Evolutionary conservation across 2,329 filamentous ascomycete genomes (phyloP), one percentile per base, ranked within the genome.

Genomic region (Colletotrichum australisinense): DNA sequence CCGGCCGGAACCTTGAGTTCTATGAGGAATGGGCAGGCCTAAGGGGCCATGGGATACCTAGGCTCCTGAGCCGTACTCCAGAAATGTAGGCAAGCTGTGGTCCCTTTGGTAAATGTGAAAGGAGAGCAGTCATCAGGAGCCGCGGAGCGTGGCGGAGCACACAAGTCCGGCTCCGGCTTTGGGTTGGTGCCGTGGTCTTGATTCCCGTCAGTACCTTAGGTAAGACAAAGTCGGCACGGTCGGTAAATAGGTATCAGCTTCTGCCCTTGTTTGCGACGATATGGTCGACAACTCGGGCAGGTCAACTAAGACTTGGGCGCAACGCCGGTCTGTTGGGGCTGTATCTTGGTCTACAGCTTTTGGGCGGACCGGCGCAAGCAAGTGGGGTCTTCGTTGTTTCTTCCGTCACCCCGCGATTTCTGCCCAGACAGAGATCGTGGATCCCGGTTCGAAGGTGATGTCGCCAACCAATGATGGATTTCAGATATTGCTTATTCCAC

Each of bases 321-420:
- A 55, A 30, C 19, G 49, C n/a, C 12, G n/a, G 49, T 38, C 53
- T 28, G 9, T 56, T 55, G n/a, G 52, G 49, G 62, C 30, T n/a
- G 63, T n/a, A 42, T 30, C 8, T 28, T 32, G 30, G 46, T 69
- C 8, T 57, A 11, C 49, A 55, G 12, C 22, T 30, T 55, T 70
- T 59, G 30, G 9, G 11, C 32, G 32, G 63, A 19, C 38, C 58
- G 49, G 12, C 26, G 63, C 56, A 71, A 67, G 58, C 68, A 19
- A 56, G 68, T 62, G 63, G 68, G 63, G 56, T 19, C 38, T 30
- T 16, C 24, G 3, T 52, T 38, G n/a, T 52, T 26, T 38, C 19
- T 28, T n/a, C 26, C 35, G 12, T 57, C 24, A 28, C 59, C 59
- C 58, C 66, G 46, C 32, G 32, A 64, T 19, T 57, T 57, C 24